phyloP scores from a whole-genome alignment of 805 yeast genomes.

The Maudiozyma serrabonitensis region DNA sequence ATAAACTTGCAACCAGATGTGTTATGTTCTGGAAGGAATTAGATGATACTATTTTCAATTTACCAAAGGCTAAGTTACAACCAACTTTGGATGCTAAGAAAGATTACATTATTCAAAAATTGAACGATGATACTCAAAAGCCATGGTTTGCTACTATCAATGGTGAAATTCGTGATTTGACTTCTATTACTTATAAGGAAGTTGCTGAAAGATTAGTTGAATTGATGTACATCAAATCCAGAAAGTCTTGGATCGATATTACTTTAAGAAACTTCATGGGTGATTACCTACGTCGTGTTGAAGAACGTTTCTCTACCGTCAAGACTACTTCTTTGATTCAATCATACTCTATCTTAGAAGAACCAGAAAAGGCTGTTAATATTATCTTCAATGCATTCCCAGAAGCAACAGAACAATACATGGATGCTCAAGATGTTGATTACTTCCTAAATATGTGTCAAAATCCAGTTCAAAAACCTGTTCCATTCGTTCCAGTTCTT shows the following conservation, averaged over 20 bases:
- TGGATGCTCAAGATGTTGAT: constrained; percentile 93
- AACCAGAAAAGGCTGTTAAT: constrained; percentile 54
- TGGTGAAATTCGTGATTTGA: constrained; percentile 77
- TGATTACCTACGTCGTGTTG: constrained; percentile 82
- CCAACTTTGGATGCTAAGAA: constrained; percentile 76
- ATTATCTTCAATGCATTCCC: constrained; percentile 61
- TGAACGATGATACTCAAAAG: constrained; percentile 93
- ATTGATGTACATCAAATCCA: constrained; percentile 72
- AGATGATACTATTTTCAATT: constrained; percentile 84
- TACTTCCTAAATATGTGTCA: constrained; percentile 76
- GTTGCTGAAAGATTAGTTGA: constrained; percentile 81
- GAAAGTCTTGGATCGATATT: constrained; percentile 78
- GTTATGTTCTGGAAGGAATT: constrained; percentile 95
- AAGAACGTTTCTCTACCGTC: constrained; percentile 77
- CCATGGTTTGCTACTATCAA: constrained; percentile 85
- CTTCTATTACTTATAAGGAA: constrained; percentile 92
- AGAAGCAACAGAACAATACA: constrained; percentile 65
- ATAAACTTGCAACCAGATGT: constrained; percentile 96
- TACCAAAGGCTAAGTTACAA: constrained; percentile 81
- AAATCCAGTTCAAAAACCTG: constrained; percentile 88
- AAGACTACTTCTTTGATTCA: constrained; percentile 62
- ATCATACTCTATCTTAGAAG: constrained; percentile 54
- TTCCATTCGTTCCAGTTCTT: constrained; percentile 92
- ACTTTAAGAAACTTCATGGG: constrained; percentile 82
- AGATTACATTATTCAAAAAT: constrained; percentile 71